These are phyloP conservation scores for Fusarium goolgardi DNA, from an alignment of 2,329 filamentous ascomycete species.

Conservation along the genomic window DNA sequence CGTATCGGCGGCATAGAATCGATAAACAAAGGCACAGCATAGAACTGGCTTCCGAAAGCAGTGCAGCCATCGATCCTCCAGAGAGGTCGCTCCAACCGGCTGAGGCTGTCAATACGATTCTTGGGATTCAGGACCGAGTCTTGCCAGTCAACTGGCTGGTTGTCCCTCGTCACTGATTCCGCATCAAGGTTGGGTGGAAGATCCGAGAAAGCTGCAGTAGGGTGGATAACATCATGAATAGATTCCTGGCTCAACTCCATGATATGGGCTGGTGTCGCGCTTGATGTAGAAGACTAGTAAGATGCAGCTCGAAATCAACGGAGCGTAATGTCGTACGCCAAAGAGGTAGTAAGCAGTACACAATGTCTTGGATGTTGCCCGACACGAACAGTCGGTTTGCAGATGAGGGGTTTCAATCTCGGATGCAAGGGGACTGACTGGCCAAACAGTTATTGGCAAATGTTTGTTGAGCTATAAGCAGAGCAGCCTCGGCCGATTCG, in stretches of 20 bases:
- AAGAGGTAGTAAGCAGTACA: slow-evolving; percentile 37
- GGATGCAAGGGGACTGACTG: slow-evolving; percentile 35
- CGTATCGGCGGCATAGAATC: slow-evolving; percentile 60
- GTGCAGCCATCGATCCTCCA: slow-evolving; percentile 71
- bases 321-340: slow-evolving; percentile 30
- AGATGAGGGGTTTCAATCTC: slow-evolving; percentile 35
- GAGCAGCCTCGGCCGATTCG: slow-evolving; percentile 19
- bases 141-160: slow-evolving; percentile 54
- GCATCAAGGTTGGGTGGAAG: slow-evolving; percentile 4
- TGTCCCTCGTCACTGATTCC: slow-evolving; percentile 6
- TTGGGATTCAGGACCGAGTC: slow-evolving; percentile 67
- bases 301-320: slow-evolving; percentile 23
- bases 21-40: slow-evolving; percentile 65
- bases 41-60: slow-evolving; percentile 68
- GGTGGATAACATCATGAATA: slow-evolving; percentile 68
- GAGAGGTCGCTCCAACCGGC: slow-evolving; percentile 55
- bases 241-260: slow-evolving; percentile 67
- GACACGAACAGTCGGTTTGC: slow-evolving; percentile 20
- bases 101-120: slow-evolving; percentile 69
- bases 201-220: slow-evolving; percentile 64
- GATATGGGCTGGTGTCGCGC: slow-evolving; percentile 23
- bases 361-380: slow-evolving; percentile 38
- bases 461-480: slow-evolving; percentile 22
- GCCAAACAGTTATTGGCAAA: slow-evolving; percentile 16
- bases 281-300: slow-evolving; percentile 14